Evolutionary conservation across 2,329 filamentous ascomycete genomes (phyloP), one percentile per base, ranked within the genome.

Genomic region (Sclerotinia borealis): DNA sequence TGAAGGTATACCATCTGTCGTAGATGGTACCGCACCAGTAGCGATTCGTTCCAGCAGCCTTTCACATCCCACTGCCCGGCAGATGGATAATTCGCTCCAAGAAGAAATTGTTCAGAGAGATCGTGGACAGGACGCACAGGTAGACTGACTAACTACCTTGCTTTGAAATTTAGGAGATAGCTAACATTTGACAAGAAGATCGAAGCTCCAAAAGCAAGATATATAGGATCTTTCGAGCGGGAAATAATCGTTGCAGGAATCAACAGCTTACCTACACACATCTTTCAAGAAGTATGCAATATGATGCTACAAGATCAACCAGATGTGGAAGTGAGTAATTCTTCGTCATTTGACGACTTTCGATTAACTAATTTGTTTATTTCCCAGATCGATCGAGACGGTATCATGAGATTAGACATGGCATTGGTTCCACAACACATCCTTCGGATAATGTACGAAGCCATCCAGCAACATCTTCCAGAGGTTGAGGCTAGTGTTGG

Each of bases 381-480:
- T 43, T 10, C 19, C n/a, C 17, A 43, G 41, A 43, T 22, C 41
- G 9, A 22, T 7, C 9, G 10, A 43, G 8, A 22, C 8, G 19
- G 41, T 2, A n/a, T 1, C 2, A 10, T 43, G 8, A 4, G n/a
- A 10, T 1, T 22, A 3, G 0, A 22, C 4, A 19, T 43, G 1
- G 41, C n/a, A 9, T 11, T 9, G 8, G 9, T 43, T 2, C n/a
- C 17, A 43, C 17, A 0, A n/a, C 9, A 6, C 41, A 4, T 43
- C 11, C 39, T 11, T 11, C 10, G 8, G n/a, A n/a, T 4, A 22
- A 11, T 43, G 9, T 9, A 43, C 41, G n/a, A 9, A n/a, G 17
- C 41, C n/a, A 10, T 43, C 17, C n/a, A 19, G n/a, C 3, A 19
- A 43, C n/a, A n/a, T 19, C n/a, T 43, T 4, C 41, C 41, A 22